Evolutionary conservation across 305 asterid genomes (phyloP), one percentile per base, ranked within the genome.

Genomic region (Fraxinus xanthoxyloides): DNA sequence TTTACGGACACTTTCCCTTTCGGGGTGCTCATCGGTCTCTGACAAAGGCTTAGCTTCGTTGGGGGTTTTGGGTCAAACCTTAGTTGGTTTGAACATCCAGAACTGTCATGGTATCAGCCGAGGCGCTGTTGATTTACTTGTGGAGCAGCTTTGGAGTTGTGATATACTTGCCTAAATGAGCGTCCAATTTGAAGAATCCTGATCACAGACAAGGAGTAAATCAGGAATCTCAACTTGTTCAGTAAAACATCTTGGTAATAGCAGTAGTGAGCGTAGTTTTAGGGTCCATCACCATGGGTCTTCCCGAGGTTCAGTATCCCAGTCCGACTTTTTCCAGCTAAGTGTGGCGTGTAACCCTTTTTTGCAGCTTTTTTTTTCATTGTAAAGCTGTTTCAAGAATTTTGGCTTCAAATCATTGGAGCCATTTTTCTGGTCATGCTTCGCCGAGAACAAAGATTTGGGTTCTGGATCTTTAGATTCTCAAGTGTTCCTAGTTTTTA

Each of bases 91-190:
- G 87, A 94, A 91, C 89, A 90, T 96, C 74, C 95, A 91, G 88
- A 87, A 84, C 12, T 96, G 99, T 89, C 24, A 10, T 17, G 92
- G 94, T 65, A 86, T 96, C 77, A 89, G 92, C 79, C 75, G 67
- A 21, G 78, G 78, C 1, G 51, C 89, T 2, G 82, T 88, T 80
- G 88, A 86, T 85, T 74, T 85, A 79, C 98, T 96, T 34, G 32
- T 81, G 76, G 95, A 91, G 86, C 89, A 81, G n/a, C 92, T 94
- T 6, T 91, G 97, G 94, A 90, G 95, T 92, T 94, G 99, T 21
- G 97, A 96, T 75, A 86, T 94, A 82, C 98, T 96, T 65, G 87
- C 79, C 78, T 94, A 85, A 89, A 80, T 9, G 46, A 35, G 84
- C 51, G 32, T 34, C 32, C 24, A 54, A 35, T 21, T 2, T 75